Evolutionary conservation across 2,329 filamentous ascomycete genomes (phyloP), one percentile per base, ranked within the genome.

Genomic region (Talaromyces funiculosus): DNA sequence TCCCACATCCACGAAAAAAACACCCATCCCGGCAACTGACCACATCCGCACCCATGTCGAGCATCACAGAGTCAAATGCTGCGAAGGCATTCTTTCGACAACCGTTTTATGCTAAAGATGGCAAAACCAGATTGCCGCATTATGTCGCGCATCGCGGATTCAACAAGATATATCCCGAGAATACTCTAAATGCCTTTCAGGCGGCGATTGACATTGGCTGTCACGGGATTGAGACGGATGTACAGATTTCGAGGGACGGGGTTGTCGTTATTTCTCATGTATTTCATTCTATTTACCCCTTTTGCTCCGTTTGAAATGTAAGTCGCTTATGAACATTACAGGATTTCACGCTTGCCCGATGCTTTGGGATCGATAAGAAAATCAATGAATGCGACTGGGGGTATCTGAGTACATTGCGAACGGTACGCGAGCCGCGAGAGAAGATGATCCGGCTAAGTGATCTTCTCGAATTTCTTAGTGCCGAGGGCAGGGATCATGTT

Each of bases 231-330:
- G 93, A 97, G 77, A 95, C 91, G 18, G 93, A 97, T 69, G 75
- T 97, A 8, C 92, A 95, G 72, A 76, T 97, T 35, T 87, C 90
- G 14, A 85, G 82, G 63, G 93, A 97, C 69, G 87, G 88, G 6
- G 86, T 96, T 0, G 89, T 96, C 0, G 90, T 97, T 9, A 77
- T 97, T 42, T 90, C 88, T 49, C 92, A 95, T 79, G 89, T 90
- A 75, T 72, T 6, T 16, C 42, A n/a, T n/a, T n/a, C n/a, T n/a
- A n/a, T n/a, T n/a, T n/a, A n/a, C 16, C 10, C 10, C n/a, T 33
- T 1, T 4, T 16, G 1, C 7, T n/a, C 6, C 5, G 31, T 29
- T 26, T 2, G 43, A 22, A 12, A 8, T 29, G 2, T 7, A 16
- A 20, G 29, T 33, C 5, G n/a, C 10, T 35, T 10, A 33, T 33